A percentile compares a stretch with the other conserved stretches of the same genome.
Evolutionary conservation across 768 basidiomycete genomes (phyloP).

Genomic region (Tremella mesenterica): DNA sequence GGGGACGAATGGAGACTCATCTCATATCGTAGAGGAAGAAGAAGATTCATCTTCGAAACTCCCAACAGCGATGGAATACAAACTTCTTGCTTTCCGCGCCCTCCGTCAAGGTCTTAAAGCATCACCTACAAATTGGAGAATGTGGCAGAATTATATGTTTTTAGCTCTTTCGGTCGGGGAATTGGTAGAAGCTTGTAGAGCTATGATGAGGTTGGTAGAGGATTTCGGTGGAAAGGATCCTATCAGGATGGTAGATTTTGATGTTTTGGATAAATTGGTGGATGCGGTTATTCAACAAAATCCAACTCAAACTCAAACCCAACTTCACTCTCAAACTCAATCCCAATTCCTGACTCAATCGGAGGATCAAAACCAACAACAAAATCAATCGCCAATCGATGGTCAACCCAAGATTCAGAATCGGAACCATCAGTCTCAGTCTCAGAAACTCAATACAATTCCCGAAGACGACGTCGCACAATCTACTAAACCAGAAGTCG

Average conservation of each 20-base stretch:
- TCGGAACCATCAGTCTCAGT: too few relatives aligned
- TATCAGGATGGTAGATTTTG: constrained; percentile 59
- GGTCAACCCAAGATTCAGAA: too few relatives aligned
- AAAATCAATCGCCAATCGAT: too few relatives aligned
- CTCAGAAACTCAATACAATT: too few relatives aligned
- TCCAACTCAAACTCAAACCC: too few relatives aligned
- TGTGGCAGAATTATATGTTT: constrained; percentile 98
- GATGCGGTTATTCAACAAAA: constrained; percentile 46
- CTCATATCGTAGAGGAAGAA: background rate
- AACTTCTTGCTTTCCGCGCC: constrained; percentile 81
- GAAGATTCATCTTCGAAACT: background rate
- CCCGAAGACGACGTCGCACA: too few relatives aligned
- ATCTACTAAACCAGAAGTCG: background rate
- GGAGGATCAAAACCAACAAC: too few relatives aligned
- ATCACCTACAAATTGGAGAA: constrained; percentile 85
- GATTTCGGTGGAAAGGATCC: constrained; percentile 49
- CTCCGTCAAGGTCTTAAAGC: constrained; percentile 79
- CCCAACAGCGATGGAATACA: constrained; percentile 51
- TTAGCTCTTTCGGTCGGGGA: constrained; percentile 89
- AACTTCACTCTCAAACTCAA: too few relatives aligned
- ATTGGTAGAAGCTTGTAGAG: constrained; percentile 74
- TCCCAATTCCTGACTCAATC: too few relatives aligned
- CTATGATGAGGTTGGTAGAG: constrained; percentile 71
- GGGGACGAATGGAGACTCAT: too few relatives aligned
- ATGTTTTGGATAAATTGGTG: constrained; percentile 81